Percentiles rank a stretch among this genome's conserved stretches.
These are phyloP conservation scores for Breynia disticha DNA, from an alignment of 441 rosid genomes.

Conservation along the genomic window DNA sequence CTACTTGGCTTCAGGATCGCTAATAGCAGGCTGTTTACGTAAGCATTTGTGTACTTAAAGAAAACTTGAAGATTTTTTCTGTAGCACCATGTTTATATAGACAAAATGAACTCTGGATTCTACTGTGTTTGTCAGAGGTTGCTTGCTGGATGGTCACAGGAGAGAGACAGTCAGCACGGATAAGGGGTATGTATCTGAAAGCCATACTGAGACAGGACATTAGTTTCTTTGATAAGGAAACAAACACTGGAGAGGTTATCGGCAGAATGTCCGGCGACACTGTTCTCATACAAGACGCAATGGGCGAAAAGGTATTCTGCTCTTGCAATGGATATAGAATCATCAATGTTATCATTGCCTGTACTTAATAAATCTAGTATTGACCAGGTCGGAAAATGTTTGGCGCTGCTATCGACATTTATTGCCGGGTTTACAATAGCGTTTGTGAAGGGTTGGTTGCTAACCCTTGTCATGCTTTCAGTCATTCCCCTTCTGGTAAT, in stretches of 20 bases:
- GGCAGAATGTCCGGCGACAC: constrained; percentile 90
- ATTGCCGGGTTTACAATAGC: constrained; percentile 61
- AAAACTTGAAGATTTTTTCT: neutral
- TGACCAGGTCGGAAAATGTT: constrained; percentile 61
- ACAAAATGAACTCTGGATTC: neutral
- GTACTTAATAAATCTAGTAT: too few species aligned
- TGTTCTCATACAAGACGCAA: constrained; percentile 67
- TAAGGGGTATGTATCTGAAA: constrained; percentile 51
- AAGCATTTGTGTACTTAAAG: constrained; percentile 17
- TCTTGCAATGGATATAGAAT: neutral
- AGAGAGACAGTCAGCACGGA: constrained; percentile 62
- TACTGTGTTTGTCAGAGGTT: constrained; percentile 38
- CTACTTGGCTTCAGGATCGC: constrained; percentile 52
- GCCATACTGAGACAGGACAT: constrained; percentile 69
- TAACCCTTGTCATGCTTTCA: constrained; percentile 58
- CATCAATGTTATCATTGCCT: too few species aligned
- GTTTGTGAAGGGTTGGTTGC: constrained; percentile 64
- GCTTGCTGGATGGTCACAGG: constrained; percentile 77
- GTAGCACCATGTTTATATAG: neutral
- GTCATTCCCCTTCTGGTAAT: constrained; percentile 56
- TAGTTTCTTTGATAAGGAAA: constrained; percentile 58
- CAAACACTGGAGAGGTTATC: constrained; percentile 65
- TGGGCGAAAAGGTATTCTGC: constrained; percentile 63
- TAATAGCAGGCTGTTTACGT: constrained; percentile 51
- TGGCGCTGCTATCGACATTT: constrained; percentile 57